Conservation (phyloP, 2,329 filamentous ascomycete species). For the Daldinia eschscholtzii region DNA sequence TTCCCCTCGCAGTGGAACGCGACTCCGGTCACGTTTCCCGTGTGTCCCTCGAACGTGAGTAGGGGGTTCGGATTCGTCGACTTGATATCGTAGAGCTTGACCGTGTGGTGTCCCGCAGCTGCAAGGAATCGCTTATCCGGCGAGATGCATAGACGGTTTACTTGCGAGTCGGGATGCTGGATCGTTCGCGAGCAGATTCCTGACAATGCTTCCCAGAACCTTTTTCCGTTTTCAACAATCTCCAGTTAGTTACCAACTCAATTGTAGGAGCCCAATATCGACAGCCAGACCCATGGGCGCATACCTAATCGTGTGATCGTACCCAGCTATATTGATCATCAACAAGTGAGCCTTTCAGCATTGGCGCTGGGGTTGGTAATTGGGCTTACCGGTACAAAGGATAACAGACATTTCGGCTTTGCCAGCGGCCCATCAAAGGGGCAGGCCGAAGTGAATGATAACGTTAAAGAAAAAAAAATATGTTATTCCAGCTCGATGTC, state of each 20-base stretch:
- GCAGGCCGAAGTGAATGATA: slow-evolving; percentile 5
- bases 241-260: slow-evolving; percentile 6
- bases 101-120: slow-evolving; percentile 81
- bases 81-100: slow-evolving; percentile 99
- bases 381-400: slow-evolving; percentile 69
- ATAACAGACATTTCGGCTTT: slow-evolving; percentile 68
- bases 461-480: slow-evolving; percentile 2
- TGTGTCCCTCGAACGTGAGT: slow-evolving; percentile 95
- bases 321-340: slow-evolving; percentile 61
- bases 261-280: not conserved
- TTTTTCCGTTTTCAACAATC: slow-evolving; percentile 8
- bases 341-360: slow-evolving; percentile 37
- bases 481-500: slow-evolving; percentile 7
- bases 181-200: slow-evolving; percentile 98
- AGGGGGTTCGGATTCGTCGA: slow-evolving; percentile 96
- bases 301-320: slow-evolving; percentile 73
- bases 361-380: slow-evolving; percentile 9
- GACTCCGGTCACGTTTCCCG: slow-evolving; percentile 94
- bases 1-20: slow-evolving; percentile 99
- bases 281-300: slow-evolving; percentile 19
- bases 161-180: slow-evolving; percentile 97
- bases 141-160: slow-evolving; percentile 97
- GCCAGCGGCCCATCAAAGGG: slow-evolving; percentile 19
- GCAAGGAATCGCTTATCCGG: slow-evolving; percentile 97
- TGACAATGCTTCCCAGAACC: slow-evolving; percentile 96